These are phyloP conservation scores for Exophiala phaeomuriformis DNA, from an alignment of 2,329 filamentous ascomycete genomes.

Conservation along the genomic window DNA sequence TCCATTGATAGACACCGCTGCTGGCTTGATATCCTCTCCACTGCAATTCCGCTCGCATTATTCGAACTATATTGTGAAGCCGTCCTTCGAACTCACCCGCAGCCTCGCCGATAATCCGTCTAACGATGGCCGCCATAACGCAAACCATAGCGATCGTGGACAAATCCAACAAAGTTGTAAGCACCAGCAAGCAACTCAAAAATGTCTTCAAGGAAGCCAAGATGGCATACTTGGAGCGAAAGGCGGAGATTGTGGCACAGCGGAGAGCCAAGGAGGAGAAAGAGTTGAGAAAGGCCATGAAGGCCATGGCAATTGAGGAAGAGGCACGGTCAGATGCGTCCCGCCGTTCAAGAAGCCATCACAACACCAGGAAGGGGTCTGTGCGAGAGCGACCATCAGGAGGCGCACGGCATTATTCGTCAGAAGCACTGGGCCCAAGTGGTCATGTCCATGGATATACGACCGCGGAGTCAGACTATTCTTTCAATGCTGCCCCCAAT, in stretches of 20 bases:
- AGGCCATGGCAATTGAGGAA: slow-evolving; percentile 43
- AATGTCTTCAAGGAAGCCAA: slow-evolving; percentile 89
- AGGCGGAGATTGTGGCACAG: slow-evolving; percentile 69
- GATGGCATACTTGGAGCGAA: slow-evolving; percentile 78
- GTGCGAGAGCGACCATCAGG: slow-evolving; percentile 25
- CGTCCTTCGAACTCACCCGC: not conserved
- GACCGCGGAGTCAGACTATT: not conserved
- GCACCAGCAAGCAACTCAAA: slow-evolving; percentile 81
- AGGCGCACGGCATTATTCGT: slow-evolving; percentile 8
- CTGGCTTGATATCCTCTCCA: not conserved
- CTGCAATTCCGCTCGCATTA: too few relatives aligned
- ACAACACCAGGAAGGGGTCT: slow-evolving; percentile 12
- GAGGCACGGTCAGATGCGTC: slow-evolving; percentile 41
- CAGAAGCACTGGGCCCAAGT: slow-evolving; percentile 10
- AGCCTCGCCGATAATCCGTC: not conserved
- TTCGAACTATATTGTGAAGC: too few relatives aligned
- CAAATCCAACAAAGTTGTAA: slow-evolving; percentile 83
- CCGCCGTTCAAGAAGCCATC: slow-evolving; percentile 31
- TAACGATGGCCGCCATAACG: slow-evolving; percentile 37
- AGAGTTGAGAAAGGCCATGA: slow-evolving; percentile 52
- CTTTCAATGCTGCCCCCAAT: not conserved
- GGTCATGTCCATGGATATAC: not conserved
- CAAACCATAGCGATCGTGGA: slow-evolving; percentile 87
- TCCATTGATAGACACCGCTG: not conserved
- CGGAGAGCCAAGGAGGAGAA: slow-evolving; percentile 54